These are phyloP conservation scores for Tolypocladium ophioglossoides DNA, from an alignment of 2,329 filamentous ascomycete species.

Conservation along the genomic window DNA sequence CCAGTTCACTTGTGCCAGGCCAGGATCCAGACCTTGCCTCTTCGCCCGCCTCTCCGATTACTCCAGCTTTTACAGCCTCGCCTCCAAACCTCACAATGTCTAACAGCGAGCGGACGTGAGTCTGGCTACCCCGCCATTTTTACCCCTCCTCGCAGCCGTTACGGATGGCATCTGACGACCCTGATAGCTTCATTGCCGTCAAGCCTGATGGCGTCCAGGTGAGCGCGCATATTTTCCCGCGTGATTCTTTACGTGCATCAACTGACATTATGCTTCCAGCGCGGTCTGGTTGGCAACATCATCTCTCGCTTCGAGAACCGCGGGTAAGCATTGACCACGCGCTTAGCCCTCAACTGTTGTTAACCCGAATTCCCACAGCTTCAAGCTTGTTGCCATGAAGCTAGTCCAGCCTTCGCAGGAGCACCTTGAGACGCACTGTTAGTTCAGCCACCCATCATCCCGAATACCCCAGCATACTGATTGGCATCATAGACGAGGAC, in stretches of 20 bases:
- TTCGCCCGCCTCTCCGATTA: conserved; percentile 1
- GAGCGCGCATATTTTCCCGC: conserved; percentile 21
- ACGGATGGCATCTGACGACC: conserved; percentile 12
- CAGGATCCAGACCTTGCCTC: conserved; percentile 8
- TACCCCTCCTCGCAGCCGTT: conserved; percentile 9
- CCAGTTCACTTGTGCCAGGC: conserved; percentile 16
- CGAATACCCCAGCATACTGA: conserved; percentile 3
- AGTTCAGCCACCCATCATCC: conserved; percentile 17
- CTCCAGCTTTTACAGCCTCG: conserved; percentile 15
- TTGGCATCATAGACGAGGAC: conserved; percentile 56
- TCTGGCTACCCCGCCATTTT: conserved; percentile 24
- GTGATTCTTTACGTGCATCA: neutral
- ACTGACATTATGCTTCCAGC: conserved; percentile 41
- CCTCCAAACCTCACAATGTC: conserved; percentile 47
- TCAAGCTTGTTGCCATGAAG: conserved; percentile 99
- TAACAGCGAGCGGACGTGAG: conserved; percentile 77
- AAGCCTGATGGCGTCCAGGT: conserved; percentile 99
- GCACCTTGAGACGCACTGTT: conserved; percentile 95
- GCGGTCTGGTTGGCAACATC: conserved; percentile 96
- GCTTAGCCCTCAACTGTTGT: neutral
- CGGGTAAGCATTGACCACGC: conserved; percentile 46
- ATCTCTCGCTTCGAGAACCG: conserved; percentile 96
- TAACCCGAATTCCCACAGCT: conserved; percentile 40
- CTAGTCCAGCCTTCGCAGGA: conserved; percentile 78
- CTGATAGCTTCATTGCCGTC: conserved; percentile 92